phyloP scores from a whole-genome alignment of 495 filamentous ascomycete genomes.

The Lasiosphaeria miniovina region DNA sequence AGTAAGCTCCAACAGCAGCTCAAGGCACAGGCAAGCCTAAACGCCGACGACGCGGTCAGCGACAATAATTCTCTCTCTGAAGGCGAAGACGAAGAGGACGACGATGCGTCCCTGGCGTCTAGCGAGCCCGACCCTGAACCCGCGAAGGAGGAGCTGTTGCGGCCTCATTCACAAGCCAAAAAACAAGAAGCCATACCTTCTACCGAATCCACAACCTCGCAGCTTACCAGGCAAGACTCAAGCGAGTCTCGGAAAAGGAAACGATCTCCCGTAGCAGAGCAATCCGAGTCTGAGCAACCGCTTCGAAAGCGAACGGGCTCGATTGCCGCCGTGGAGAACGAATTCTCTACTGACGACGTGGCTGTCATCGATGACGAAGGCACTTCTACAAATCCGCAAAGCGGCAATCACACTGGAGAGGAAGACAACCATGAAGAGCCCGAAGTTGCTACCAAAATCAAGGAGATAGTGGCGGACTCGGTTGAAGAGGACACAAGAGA shows the following conservation, averaged over 20 bases:
- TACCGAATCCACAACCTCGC: slow-evolving; percentile 15
- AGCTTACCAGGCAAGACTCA: slow-evolving; percentile 21
- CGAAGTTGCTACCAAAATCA: slow-evolving; percentile 16
- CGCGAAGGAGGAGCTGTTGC: slow-evolving; percentile 15
- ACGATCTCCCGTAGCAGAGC: slow-evolving; percentile 43
- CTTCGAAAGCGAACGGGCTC: slow-evolving; percentile 58
- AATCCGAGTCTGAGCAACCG: slow-evolving; percentile 49
- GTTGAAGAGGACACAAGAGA: slow-evolving; percentile 27
- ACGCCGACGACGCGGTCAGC: slow-evolving; percentile 35
- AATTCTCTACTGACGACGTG: slow-evolving; percentile 36
- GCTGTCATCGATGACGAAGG: slow-evolving; percentile 43
- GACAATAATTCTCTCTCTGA: slow-evolving; percentile 43
- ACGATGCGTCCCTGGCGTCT: slow-evolving; percentile 33
- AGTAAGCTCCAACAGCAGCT: slow-evolving; percentile 61
- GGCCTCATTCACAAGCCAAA: slow-evolving; percentile 25
- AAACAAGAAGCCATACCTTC: slow-evolving; percentile 25
- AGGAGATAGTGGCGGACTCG: slow-evolving; percentile 26
- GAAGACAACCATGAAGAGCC: slow-evolving; percentile 33
- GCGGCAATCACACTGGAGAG: slow-evolving; percentile 40
- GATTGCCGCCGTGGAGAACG: slow-evolving; percentile 29
- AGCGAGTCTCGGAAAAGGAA: slow-evolving; percentile 52
- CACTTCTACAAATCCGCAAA: slow-evolving; percentile 37
- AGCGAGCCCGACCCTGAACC: slow-evolving; percentile 34
- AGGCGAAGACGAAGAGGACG: slow-evolving; percentile 41
- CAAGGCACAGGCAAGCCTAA: slow-evolving; percentile 26